Evolutionary conservation across 2,329 filamentous ascomycete species (phyloP).

Genomic region (Sporothrix pallida): DNA sequence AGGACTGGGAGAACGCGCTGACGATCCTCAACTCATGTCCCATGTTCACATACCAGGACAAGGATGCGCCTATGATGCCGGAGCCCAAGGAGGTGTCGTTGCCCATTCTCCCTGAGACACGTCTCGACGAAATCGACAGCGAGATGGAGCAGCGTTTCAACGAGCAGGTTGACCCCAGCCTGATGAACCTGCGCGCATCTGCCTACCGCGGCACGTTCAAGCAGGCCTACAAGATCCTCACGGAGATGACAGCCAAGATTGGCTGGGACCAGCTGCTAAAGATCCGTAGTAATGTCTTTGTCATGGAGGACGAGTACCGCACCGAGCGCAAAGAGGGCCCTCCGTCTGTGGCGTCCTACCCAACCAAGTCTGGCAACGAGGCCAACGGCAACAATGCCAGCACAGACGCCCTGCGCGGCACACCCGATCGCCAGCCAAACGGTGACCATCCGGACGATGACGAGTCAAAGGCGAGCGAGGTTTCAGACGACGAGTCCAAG

Average conservation of each 20-base stretch:
- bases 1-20: conserved; percentile 95
- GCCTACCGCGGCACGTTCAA: conserved; percentile 94
- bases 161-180: conserved; percentile 84
- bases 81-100: conserved; percentile 87
- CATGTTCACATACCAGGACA: conserved; percentile 99
- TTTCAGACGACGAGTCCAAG: conserved; percentile 38
- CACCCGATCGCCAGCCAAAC: conserved; percentile 64
- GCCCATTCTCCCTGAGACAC: conserved; percentile 84
- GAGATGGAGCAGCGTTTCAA: conserved; percentile 79
- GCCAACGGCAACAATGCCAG: conserved; percentile 66
- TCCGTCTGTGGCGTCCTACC: conserved; percentile 51
- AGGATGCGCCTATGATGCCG: conserved; percentile 92
- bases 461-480: conserved; percentile 37
- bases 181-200: conserved; percentile 84
- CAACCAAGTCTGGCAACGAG: conserved; percentile 63
- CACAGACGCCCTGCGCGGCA: conserved; percentile 76
- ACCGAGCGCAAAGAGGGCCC: conserved; percentile 73
- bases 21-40: conserved; percentile 97
- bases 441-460: conserved; percentile 47
- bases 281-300: conserved; percentile 95
- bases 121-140: conserved; percentile 95
- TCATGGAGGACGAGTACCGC: conserved; percentile 99
- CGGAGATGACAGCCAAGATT: conserved; percentile 94
- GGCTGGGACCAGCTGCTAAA: conserved; percentile 96
- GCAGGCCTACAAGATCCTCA: conserved; percentile 90